Percentiles rank a stretch among this genome's conserved stretches.
These are phyloP conservation scores for Calonectria ilicicola DNA, from an alignment of 2,329 filamentous ascomycete genomes.

Conservation along the genomic window DNA sequence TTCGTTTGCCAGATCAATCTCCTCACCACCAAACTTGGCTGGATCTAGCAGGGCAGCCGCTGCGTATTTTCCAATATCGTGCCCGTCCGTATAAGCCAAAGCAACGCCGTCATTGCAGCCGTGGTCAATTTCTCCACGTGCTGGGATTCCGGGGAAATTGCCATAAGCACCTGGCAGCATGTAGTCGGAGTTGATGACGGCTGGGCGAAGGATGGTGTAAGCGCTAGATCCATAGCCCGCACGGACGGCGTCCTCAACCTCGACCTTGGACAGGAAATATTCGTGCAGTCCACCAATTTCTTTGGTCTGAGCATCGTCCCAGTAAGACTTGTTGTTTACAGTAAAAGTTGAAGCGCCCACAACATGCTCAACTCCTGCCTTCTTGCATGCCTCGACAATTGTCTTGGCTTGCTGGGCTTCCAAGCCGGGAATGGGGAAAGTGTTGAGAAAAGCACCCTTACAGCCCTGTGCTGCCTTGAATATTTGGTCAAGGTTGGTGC, in stretches of 20 bases:
- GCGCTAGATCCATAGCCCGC: conserved; percentile 36
- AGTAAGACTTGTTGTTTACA: conserved; percentile 31
- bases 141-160: conserved; percentile 47
- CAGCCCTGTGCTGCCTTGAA: conserved; percentile 49
- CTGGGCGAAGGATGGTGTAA: conserved; percentile 51
- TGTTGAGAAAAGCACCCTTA: conserved; percentile 45
- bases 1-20: conserved; percentile 47
- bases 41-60: conserved; percentile 47
- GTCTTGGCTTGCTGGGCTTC: conserved; percentile 47
- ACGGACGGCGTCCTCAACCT: conserved; percentile 49
- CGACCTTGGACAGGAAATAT: conserved; percentile 53
- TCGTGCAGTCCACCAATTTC: conserved; percentile 28
- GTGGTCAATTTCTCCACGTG: conserved; percentile 45
- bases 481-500: conserved; percentile 45
- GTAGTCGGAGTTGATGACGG: conserved; percentile 45
- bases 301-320: conserved; percentile 35
- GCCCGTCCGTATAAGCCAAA: neutral
- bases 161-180: conserved; percentile 29
- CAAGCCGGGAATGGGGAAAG: conserved; percentile 41
- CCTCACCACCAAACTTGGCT: conserved; percentile 43
- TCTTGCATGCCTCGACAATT: conserved; percentile 45
- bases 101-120: conserved; percentile 30
- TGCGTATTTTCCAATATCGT: conserved; percentile 48
- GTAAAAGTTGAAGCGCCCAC: conserved; percentile 42
- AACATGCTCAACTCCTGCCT: conserved; percentile 47